These are phyloP conservation scores for Agrocybe pediades DNA, from an alignment of 768 basidiomycete genomes.

Conservation along the genomic window DNA sequence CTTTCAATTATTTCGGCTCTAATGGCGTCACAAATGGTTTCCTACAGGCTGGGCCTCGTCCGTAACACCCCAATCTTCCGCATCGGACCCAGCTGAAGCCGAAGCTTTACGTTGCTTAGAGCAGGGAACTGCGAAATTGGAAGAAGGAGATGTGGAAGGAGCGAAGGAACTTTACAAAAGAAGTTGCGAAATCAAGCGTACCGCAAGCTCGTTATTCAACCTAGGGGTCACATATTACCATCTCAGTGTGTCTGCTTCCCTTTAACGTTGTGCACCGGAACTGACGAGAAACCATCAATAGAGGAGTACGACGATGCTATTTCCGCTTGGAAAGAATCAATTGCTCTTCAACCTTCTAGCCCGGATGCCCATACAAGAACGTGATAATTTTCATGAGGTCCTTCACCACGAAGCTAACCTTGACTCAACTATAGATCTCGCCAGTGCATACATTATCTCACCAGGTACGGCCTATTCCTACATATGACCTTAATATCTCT, in stretches of 20 bases:
- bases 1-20: background rate
- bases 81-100: slow-evolving; percentile 78
- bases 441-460: slow-evolving; percentile 88
- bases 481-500: background rate
- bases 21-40: slow-evolving; percentile 1
- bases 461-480: slow-evolving; percentile 31
- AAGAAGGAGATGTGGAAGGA: slow-evolving; percentile 81
- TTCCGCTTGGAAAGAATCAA: slow-evolving; percentile 83
- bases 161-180: slow-evolving; percentile 79
- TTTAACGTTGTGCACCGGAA: slow-evolving; percentile 11
- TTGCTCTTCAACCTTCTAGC: slow-evolving; percentile 77
- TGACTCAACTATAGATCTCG: slow-evolving; percentile 57
- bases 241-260: slow-evolving; percentile 55
- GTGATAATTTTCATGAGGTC: slow-evolving; percentile 37
- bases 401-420: background rate
- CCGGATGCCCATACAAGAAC: slow-evolving; percentile 83
- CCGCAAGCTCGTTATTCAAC: slow-evolving; percentile 83
- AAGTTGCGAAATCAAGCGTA: slow-evolving; percentile 79
- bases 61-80: slow-evolving; percentile 77
- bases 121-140: slow-evolving; percentile 80
- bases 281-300: slow-evolving; percentile 29
- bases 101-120: slow-evolving; percentile 82
- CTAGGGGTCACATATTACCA: slow-evolving; percentile 90
- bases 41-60: slow-evolving; percentile 76
- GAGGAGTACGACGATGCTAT: slow-evolving; percentile 91